phyloP scores from a whole-genome alignment of 768 basidiomycete genomes.

The Termitomyces eurrhizus region DNA sequence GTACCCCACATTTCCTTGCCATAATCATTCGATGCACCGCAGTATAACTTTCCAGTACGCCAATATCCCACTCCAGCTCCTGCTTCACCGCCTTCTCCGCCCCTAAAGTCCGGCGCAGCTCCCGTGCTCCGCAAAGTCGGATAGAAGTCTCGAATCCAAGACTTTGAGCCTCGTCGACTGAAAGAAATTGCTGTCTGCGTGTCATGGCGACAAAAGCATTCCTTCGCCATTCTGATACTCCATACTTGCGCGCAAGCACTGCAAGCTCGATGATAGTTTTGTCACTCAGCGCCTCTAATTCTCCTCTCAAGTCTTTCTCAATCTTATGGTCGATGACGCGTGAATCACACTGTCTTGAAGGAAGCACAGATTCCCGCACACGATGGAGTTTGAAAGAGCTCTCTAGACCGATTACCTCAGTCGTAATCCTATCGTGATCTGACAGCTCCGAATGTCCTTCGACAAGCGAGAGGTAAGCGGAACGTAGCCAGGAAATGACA shows the following conservation, averaged over 20 bases:
- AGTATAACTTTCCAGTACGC: neutral
- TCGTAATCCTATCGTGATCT: neutral
- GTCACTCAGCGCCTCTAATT: neutral
- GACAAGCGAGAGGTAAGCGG: constrained; percentile 4
- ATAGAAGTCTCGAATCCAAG: constrained; percentile 10
- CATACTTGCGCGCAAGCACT: constrained; percentile 2
- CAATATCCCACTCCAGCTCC: constrained; percentile 1
- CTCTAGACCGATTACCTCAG: constrained; percentile 2
- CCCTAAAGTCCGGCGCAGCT: neutral
- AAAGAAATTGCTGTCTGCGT: neutral
- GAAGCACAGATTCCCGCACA: constrained; percentile 1
- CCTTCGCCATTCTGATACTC: constrained; percentile 8
- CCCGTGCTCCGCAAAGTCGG: constrained; percentile 6
- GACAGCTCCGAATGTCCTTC: neutral
- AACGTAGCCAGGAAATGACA: constrained; percentile 9
- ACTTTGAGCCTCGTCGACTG: constrained; percentile 4
- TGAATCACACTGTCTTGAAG: neutral
- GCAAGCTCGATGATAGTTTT: neutral
- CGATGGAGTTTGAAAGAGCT: constrained; percentile 8
- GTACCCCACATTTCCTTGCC: constrained; percentile 5
- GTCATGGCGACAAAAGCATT: constrained; percentile 4
- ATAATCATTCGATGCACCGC: constrained; percentile 2
- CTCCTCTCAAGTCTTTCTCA: neutral
- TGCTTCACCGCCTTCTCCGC: neutral
- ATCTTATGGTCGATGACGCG: neutral